These are phyloP conservation scores for Solanum hybrid DNA, from an alignment of 305 asterid species.

Conservation along the genomic window DNA sequence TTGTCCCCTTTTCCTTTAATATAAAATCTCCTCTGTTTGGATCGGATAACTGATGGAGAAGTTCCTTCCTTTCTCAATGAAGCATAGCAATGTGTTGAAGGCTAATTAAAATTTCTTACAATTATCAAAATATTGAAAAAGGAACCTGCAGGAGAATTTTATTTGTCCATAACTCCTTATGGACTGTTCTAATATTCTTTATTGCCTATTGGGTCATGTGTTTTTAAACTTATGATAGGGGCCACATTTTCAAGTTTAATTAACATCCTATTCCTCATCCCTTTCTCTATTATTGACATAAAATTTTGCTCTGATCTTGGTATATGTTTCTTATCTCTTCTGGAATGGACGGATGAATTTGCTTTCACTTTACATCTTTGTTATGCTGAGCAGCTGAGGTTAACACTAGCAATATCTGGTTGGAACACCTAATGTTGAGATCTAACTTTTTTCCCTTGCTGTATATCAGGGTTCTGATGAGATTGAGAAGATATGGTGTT, in stretches of 20 bases:
- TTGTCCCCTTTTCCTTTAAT: neutral
- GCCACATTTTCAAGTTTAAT: neutral
- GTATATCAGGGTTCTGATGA: slow-evolving; percentile 44
- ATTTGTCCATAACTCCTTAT: neutral
- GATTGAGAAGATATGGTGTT: slow-evolving; percentile 71
- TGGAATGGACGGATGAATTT: neutral
- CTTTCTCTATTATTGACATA: neutral
- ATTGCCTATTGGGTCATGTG: neutral
- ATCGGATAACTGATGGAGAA: neutral
- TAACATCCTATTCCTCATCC: neutral
- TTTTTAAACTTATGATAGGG: neutral
- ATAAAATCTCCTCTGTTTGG: neutral
- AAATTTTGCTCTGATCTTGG: neutral
- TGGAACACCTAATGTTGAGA: neutral
- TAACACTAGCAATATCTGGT: neutral
- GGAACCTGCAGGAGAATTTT: neutral
- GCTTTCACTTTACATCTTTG: neutral
- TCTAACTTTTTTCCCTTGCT: slow-evolving; percentile 18
- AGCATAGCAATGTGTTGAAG: neutral
- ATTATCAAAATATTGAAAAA: neutral
- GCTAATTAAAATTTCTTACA: neutral
- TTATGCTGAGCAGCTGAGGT: neutral
- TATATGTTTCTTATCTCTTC: neutral
- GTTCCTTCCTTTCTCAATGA: neutral
- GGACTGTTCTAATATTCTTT: neutral